These are phyloP conservation scores for Pyrrhoderma lamaoense DNA, from an alignment of 1,284 basidiomycete genomes.

Conservation along the genomic window DNA sequence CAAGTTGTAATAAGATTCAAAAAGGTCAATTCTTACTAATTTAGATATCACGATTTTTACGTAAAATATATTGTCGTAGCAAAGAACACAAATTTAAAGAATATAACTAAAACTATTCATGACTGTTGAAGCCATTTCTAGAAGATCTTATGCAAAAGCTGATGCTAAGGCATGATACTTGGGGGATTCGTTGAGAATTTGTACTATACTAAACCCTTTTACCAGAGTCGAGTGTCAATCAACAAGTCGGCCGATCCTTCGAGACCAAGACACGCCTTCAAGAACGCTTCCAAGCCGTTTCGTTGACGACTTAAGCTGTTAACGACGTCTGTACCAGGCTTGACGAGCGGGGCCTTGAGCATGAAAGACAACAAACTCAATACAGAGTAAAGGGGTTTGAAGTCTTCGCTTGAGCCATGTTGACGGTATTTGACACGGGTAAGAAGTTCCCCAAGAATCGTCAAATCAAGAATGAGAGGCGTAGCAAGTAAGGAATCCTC, in stretches of 20 bases:
- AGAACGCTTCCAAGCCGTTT: constrained; percentile 87
- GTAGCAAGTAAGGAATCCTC: constrained; percentile 97
- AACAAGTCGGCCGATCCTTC: constrained; percentile 79
- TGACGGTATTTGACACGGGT: constrained; percentile 88
- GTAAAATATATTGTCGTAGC: too few relatives aligned
- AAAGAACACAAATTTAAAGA: too few relatives aligned
- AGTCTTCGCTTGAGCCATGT: constrained; percentile 29
- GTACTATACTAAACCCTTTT: constrained; percentile 20
- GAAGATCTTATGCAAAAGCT: too few relatives aligned
- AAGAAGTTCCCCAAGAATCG: constrained; percentile 91
- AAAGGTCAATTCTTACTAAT: too few relatives aligned
- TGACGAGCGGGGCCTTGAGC: constrained; percentile 97
- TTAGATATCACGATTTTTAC: too few relatives aligned
- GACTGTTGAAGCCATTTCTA: too few relatives aligned
- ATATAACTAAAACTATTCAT: too few relatives aligned
- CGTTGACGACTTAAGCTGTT: constrained; percentile 95
- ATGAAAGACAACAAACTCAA: constrained; percentile 90
- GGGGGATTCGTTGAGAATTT: not conserved
- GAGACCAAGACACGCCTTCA: constrained; percentile 87
- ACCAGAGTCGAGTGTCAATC: constrained; percentile 86
- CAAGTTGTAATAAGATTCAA: too few relatives aligned
- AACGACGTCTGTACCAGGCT: constrained; percentile 91
- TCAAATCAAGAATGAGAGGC: constrained; percentile 90
- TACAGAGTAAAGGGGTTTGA: constrained; percentile 79
- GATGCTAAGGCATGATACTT: too few relatives aligned